These are phyloP conservation scores for Suhomyces sp. DNA, from an alignment of 805 yeast species.

Conservation along the genomic window DNA sequence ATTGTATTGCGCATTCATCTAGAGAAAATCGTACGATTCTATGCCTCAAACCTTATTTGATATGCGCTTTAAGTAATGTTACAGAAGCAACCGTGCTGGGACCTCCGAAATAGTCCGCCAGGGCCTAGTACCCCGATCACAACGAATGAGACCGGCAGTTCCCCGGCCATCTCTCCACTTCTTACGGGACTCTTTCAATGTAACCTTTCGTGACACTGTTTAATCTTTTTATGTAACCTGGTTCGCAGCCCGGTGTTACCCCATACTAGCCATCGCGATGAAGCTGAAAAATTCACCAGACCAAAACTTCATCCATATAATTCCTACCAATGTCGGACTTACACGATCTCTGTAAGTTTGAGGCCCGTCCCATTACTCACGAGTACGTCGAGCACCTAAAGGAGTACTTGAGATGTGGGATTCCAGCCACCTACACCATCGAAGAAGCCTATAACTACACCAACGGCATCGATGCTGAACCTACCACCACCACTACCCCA, in stretches of 20 bases:
- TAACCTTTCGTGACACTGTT: not conserved
- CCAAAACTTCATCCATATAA: no score
- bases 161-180: no score
- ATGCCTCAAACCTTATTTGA: not conserved
- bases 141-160: no score
- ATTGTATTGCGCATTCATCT: not conserved
- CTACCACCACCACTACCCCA: constrained; percentile 65
- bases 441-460: constrained; percentile 69
- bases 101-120: not conserved
- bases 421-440: constrained; percentile 79
- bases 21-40: not conserved
- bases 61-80: not conserved
- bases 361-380: constrained; percentile 48
- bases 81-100: not conserved
- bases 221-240: not conserved
- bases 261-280: constrained; percentile 3
- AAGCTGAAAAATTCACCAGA: not conserved
- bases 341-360: constrained; percentile 58
- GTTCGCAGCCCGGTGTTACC: not conserved
- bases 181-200: not conserved
- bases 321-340: constrained; percentile 57
- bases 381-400: constrained; percentile 47
- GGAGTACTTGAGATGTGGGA: constrained; percentile 54
- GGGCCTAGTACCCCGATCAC: no score
- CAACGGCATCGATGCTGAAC: constrained; percentile 35